Evolutionary conservation across 371 early-diverging fungal genomes (phyloP), one percentile per base, ranked within the genome.

Genomic region (Zancudomyces culisetae): DNA sequence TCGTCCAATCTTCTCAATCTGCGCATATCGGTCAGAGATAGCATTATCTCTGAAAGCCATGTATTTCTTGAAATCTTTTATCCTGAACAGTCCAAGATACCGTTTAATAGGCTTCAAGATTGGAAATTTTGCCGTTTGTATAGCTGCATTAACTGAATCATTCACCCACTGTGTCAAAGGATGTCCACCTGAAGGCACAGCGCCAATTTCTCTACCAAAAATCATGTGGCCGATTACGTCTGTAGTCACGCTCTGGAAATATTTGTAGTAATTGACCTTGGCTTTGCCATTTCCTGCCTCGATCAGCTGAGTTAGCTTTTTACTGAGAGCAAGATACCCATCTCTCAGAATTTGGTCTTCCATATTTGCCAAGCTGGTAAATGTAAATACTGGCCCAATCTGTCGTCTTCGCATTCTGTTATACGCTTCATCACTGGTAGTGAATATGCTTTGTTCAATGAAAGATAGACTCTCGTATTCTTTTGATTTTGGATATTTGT

Each of bases 151-250:
- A n/a, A 4, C 27, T 43, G 10, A 19, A 10, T 10, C 8, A 18
- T 47, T 47, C 26, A 47, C 47, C 47, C 47, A 47, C 3, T 19
- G 15, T 15, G 24, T 23, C 12, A 47, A 18, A 19, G 6, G 20
- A 26, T 47, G 47, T 12, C 47, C 47, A 3, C 29, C 24, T 26
- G 26, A 27, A 27, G 29, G 6, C 3, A 48, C 2, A 3, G 55
- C 42, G 2, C 43, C 46, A 30, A 68, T 66, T 20, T 48, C 45
- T 8, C 30, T n/a, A 18, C 69, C 69, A 49, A 58, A 68, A 2
- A 58, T 59, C 19, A 68, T 51, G 12, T 22, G 30, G 10, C 69
- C 61, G 21, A 68, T 61, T 27, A 64, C 41, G 23, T 68, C 64
- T 18, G 61, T 51, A 1, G 60, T 49, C 3, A 62, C 29, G 1